Conservation (phyloP, 176 grass and related monocot genomes). For the Lolium rigidum region DNA sequence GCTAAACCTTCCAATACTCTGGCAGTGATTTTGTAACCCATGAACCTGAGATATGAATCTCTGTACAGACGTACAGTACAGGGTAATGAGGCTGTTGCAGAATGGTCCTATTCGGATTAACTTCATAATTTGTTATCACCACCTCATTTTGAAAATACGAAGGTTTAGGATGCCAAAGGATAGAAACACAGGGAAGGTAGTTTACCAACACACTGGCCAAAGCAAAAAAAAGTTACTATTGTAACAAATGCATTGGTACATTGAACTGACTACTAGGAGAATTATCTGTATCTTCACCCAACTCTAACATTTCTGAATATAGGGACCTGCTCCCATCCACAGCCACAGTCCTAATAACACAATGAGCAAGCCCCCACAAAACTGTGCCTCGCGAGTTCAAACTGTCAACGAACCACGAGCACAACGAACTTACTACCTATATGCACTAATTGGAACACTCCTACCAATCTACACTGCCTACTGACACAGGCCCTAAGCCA, state of each 20-base stretch:
- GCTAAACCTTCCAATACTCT: background rate
- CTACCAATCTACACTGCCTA: background rate
- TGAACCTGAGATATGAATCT: background rate
- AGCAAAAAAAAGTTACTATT: background rate
- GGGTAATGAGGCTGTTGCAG: background rate
- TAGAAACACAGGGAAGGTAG: background rate
- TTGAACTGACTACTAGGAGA: background rate
- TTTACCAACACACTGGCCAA: background rate
- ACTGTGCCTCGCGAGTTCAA: background rate
- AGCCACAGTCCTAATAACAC: background rate
- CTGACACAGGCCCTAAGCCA: background rate
- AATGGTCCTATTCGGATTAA: background rate
- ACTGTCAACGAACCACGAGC: background rate
- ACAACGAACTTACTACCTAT: background rate
- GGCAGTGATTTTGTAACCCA: background rate
- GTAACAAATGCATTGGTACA: background rate
- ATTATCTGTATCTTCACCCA: background rate
- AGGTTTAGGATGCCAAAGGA: background rate
- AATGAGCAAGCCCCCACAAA: conserved; percentile 4
- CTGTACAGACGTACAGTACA: background rate
- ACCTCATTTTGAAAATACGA: background rate
- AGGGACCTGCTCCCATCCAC: background rate
- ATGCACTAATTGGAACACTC: background rate
- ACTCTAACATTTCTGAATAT: background rate
- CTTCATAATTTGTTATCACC: background rate